Percentiles rank a stretch among this genome's conserved stretches.
Conservation (phyloP, 352 stramenopile species). For the Phytophthora citrophthora region DNA sequence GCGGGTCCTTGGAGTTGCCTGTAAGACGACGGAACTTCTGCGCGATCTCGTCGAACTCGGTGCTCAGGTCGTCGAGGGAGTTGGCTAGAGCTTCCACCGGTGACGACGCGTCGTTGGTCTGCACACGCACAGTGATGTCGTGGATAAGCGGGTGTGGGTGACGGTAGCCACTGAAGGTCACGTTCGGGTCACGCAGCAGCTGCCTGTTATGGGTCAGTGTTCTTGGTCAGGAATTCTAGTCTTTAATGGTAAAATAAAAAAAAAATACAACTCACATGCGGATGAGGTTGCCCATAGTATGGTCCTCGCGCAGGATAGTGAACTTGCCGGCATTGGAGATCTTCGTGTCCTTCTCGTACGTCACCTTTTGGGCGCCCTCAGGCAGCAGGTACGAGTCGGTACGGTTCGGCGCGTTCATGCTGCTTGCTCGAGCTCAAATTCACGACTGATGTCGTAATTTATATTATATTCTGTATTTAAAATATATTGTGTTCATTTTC, state of each 20-base stretch:
- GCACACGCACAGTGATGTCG: conserved; percentile 95
- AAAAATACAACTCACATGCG: conserved; percentile 89
- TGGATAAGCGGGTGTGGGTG: conserved; percentile 97
- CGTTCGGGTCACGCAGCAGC: conserved; percentile 85
- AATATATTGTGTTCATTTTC: not conserved
- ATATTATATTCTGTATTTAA: too few relatives aligned
- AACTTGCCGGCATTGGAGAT: conserved; percentile 98
- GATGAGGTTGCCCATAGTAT: conserved; percentile 98
- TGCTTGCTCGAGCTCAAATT: conserved; percentile 6
- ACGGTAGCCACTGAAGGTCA: conserved; percentile 95
- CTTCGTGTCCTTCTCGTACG: conserved; percentile 97
- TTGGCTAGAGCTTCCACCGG: conserved; percentile 83
- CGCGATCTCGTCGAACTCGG: conserved; percentile 87
- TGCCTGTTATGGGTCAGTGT: conserved; percentile 56
- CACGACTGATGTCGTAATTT: conserved; percentile 1
- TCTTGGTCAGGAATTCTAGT: not conserved
- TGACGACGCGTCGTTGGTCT: conserved; percentile 87
- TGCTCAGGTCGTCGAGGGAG: conserved; percentile 86
- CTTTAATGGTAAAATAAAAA: not conserved
- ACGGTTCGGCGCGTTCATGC: conserved; percentile 86
- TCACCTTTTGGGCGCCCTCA: conserved; percentile 91
- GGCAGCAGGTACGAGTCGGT: conserved; percentile 89
- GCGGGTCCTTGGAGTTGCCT: conserved; percentile 80
- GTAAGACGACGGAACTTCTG: conserved; percentile 85
- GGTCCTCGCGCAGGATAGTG: conserved; percentile 98